A percentile compares a stretch with the other conserved stretches of the same genome.
These are phyloP conservation scores for Helotiales sp. DNA, from an alignment of 2,329 filamentous ascomycete genomes.

Conservation along the genomic window DNA sequence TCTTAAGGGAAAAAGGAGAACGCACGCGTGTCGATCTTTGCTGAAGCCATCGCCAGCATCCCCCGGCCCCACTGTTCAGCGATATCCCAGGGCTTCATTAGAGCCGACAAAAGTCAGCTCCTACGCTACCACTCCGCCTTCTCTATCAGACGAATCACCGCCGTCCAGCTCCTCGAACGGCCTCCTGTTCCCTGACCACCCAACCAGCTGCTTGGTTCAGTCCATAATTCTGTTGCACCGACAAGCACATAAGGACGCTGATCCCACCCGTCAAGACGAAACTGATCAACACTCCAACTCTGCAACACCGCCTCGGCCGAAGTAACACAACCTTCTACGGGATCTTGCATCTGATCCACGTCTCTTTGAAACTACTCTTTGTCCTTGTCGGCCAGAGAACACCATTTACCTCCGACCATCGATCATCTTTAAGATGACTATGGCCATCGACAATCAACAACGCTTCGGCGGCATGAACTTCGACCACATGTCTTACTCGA, in stretches of 20 bases:
- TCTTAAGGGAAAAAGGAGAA: slow-evolving; percentile 16
- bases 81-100: slow-evolving; percentile 15
- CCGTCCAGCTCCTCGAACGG: slow-evolving; percentile 4
- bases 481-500: slow-evolving; percentile 73
- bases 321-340: slow-evolving; percentile 27
- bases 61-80: slow-evolving; percentile 16
- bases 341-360: slow-evolving; percentile 36
- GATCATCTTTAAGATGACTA: slow-evolving; percentile 66
- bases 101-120: slow-evolving; percentile 8
- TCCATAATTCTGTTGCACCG: slow-evolving; percentile 17
- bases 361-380: slow-evolving; percentile 20
- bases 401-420: slow-evolving; percentile 12
- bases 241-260: slow-evolving; percentile 37
- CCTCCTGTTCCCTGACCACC: slow-evolving; percentile 11
- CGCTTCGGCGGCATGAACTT: slow-evolving; percentile 77
- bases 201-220: slow-evolving; percentile 27
- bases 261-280: slow-evolving; percentile 30
- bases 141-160: slow-evolving; percentile 20
- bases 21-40: slow-evolving; percentile 26
- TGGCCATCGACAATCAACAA: slow-evolving; percentile 90
- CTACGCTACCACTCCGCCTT: slow-evolving; percentile 19
- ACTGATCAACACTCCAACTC: slow-evolving; percentile 28
- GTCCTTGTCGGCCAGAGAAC: neutral
- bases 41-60: slow-evolving; percentile 23
- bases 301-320: slow-evolving; percentile 22